These are phyloP conservation scores for Cyberlindnera mississippiensis DNA, from an alignment of 805 yeast species.

Conservation along the genomic window DNA sequence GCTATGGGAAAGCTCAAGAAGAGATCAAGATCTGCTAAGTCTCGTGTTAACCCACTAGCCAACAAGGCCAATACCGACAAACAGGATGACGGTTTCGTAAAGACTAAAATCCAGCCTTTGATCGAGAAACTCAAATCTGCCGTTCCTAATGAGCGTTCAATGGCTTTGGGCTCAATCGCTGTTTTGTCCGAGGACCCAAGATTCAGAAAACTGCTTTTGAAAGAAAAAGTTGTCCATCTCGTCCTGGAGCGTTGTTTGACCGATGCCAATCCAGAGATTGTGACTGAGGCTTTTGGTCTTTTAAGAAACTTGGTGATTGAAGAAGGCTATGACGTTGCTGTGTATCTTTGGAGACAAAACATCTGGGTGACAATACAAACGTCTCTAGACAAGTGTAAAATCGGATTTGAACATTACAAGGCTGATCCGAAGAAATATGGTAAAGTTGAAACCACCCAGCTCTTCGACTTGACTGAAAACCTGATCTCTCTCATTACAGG, in stretches of 20 bases:
- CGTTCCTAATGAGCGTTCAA: slow-evolving; percentile 66
- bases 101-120: slow-evolving; percentile 63
- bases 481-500: slow-evolving; percentile 64
- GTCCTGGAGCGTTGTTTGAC: slow-evolving; percentile 60
- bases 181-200: slow-evolving; percentile 66
- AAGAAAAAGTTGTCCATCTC: slow-evolving; percentile 64
- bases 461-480: slow-evolving; percentile 71
- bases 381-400: slow-evolving; percentile 47
- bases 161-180: slow-evolving; percentile 72
- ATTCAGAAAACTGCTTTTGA: slow-evolving; percentile 59
- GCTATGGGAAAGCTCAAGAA: slow-evolving; percentile 83
- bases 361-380: slow-evolving; percentile 61
- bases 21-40: slow-evolving; percentile 48
- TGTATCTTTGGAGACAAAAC: slow-evolving; percentile 71
- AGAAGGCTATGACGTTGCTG: slow-evolving; percentile 82
- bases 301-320: slow-evolving; percentile 77
- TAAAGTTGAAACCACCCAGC: slow-evolving; percentile 42
- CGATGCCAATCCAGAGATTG: slow-evolving; percentile 69
- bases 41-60: slow-evolving; percentile 34
- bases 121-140: slow-evolving; percentile 59
- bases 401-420: slow-evolving; percentile 43
- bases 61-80: slow-evolving; percentile 30
- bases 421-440: slow-evolving; percentile 22
- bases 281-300: slow-evolving; percentile 77
- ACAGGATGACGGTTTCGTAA: slow-evolving; percentile 46